Evolutionary conservation across 768 basidiomycete genomes (phyloP).

Genomic region (Kwoniella dejecticola): DNA sequence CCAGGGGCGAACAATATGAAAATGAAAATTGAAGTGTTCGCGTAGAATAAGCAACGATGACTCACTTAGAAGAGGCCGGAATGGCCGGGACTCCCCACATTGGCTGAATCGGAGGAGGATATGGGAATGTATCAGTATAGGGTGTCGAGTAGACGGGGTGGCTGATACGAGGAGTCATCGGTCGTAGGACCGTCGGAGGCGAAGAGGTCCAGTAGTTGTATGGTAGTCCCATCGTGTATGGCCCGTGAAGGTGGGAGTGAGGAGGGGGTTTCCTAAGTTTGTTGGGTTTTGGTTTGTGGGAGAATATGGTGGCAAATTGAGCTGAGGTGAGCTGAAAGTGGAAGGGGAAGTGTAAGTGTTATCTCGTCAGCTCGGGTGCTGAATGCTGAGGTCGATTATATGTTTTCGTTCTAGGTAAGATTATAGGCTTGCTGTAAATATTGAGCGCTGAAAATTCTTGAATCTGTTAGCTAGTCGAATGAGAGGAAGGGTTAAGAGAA

Average conservation of each 20-base stretch:
- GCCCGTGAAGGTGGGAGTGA: background rate
- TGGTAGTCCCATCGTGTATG: background rate
- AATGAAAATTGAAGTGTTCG: background rate
- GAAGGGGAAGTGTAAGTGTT: conserved; percentile 1
- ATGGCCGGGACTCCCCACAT: conserved; percentile 22
- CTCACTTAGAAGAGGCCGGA: conserved; percentile 18
- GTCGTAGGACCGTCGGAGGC: background rate
- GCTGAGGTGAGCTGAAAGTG: background rate
- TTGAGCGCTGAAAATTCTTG: too few species aligned
- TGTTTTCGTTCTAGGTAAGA: background rate
- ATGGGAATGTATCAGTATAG: background rate
- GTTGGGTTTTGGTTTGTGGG: background rate
- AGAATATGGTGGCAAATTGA: background rate
- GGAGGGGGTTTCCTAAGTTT: conserved; percentile 19
- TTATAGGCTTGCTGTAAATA: too few species aligned
- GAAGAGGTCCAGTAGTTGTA: background rate
- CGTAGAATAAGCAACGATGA: background rate
- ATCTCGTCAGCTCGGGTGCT: conserved; percentile 6
- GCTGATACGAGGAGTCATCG: background rate
- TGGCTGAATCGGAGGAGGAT: background rate
- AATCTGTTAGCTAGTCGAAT: background rate
- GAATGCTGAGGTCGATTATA: background rate
- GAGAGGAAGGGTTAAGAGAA: background rate
- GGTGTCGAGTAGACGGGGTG: conserved; percentile 3
- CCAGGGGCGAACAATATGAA: background rate